A percentile compares a stretch with the other conserved stretches of the same genome.
Evolutionary conservation across 306 rosid species (phyloP).

Genomic region (Luffa aegyptiaca): DNA sequence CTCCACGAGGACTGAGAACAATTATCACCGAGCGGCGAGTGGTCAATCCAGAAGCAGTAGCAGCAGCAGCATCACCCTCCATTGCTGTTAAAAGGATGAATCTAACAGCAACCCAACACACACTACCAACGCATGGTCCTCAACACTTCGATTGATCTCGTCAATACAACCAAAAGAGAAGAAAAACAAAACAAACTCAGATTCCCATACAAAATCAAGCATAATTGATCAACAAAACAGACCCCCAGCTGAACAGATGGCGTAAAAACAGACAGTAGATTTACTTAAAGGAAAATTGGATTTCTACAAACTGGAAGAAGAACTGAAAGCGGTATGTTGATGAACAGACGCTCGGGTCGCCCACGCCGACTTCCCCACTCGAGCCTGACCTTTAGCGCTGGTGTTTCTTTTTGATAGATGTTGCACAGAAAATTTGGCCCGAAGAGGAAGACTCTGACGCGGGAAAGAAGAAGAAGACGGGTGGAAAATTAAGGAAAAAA

Average conservation of each 20-base stretch:
- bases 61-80: conserved; percentile 42
- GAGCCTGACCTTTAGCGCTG: conserved; percentile 20
- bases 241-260: neutral
- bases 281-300: neutral
- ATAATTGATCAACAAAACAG: neutral
- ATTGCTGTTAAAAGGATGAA: conserved; percentile 7
- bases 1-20: neutral
- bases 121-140: conserved; percentile 25
- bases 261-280: neutral
- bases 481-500: neutral
- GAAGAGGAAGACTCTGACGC: too few relatives aligned
- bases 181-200: conserved; percentile 9
- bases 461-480: neutral
- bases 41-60: conserved; percentile 47
- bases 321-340: neutral
- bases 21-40: conserved; percentile 46
- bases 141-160: conserved; percentile 24
- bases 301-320: neutral
- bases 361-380: conserved; percentile 23
- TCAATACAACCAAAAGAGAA: conserved; percentile 17
- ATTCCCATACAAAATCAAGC: conserved; percentile 1
- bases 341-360: conserved; percentile 24
- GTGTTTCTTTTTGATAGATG: conserved; percentile 31
- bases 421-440: conserved; percentile 11
- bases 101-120: conserved; percentile 13